phyloP scores from a whole-genome alignment of 495 filamentous ascomycete species.

The Tuber borchii region DNA sequence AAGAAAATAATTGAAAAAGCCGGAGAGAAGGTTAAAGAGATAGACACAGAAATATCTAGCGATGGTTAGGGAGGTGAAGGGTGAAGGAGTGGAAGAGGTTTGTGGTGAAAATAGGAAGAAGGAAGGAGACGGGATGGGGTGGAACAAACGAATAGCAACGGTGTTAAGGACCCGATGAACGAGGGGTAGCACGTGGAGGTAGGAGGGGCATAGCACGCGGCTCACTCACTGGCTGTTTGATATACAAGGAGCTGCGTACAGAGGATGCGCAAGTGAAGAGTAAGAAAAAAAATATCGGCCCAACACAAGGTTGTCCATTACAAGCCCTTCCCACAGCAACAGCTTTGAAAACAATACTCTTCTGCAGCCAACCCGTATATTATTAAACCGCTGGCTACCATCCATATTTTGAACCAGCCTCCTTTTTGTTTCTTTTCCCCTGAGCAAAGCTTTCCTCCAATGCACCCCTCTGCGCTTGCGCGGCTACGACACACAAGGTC shows the following conservation, averaged over 20 bases:
- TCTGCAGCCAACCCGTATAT: neutral
- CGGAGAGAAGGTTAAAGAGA: neutral
- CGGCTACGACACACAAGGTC: conserved; percentile 19
- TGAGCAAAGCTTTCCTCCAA: conserved; percentile 41
- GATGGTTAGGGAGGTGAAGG: neutral
- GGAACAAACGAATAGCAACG: neutral
- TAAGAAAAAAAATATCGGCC: neutral
- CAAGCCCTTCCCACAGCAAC: neutral
- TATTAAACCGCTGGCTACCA: conserved; percentile 24
- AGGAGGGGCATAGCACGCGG: conserved; percentile 9
- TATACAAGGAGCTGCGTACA: neutral
- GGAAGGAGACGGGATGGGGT: neutral
- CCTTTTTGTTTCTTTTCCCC: conserved; percentile 40
- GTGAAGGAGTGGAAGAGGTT: neutral
- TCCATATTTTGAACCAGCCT: conserved; percentile 41
- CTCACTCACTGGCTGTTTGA: neutral
- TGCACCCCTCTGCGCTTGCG: conserved; percentile 41
- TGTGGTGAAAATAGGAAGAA: neutral
- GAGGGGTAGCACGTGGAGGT: neutral
- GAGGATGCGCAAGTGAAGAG: neutral
- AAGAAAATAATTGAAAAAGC: neutral
- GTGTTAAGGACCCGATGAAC: no score
- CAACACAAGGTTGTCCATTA: conserved; percentile 12
- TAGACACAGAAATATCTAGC: neutral
- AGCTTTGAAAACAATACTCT: conserved; percentile 3